These are phyloP conservation scores for Ophiostoma australiae DNA, from an alignment of 2,329 filamentous ascomycete species.

Conservation along the genomic window DNA sequence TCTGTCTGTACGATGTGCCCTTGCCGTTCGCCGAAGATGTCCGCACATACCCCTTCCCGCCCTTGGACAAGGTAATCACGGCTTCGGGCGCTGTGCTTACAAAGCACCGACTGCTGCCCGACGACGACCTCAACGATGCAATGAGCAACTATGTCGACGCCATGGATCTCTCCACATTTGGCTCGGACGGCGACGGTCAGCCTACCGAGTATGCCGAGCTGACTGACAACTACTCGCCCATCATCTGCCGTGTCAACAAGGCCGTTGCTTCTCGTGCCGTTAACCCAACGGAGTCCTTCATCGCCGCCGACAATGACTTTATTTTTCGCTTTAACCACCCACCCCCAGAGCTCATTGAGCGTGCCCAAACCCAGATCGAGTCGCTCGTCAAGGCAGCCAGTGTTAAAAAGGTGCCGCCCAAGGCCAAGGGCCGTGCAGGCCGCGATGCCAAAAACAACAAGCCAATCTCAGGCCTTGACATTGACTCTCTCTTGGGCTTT, in stretches of 20 bases:
- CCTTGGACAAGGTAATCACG: slow-evolving; percentile 80
- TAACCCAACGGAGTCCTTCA: slow-evolving; percentile 60
- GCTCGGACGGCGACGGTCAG: slow-evolving; percentile 66
- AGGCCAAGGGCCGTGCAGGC: slow-evolving; percentile 66
- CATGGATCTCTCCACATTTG: slow-evolving; percentile 77
- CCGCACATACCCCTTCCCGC: slow-evolving; percentile 83
- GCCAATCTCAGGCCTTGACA: slow-evolving; percentile 83
- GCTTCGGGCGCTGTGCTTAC: slow-evolving; percentile 75
- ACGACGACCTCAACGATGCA: slow-evolving; percentile 64
- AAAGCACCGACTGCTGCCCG: slow-evolving; percentile 79
- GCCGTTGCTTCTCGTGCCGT: slow-evolving; percentile 79
- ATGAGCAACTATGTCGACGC: slow-evolving; percentile 91
- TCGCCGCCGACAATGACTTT: slow-evolving; percentile 58
- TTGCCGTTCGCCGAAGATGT: slow-evolving; percentile 92
- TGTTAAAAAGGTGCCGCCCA: slow-evolving; percentile 84
- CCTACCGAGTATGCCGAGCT: slow-evolving; percentile 65
- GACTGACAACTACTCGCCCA: slow-evolving; percentile 77
- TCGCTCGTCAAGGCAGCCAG: slow-evolving; percentile 64
- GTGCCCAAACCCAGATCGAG: slow-evolving; percentile 54
- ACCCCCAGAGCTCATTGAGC: slow-evolving; percentile 59
- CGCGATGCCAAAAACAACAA: slow-evolving; percentile 59
- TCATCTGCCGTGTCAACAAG: slow-evolving; percentile 83
- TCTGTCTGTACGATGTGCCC: slow-evolving; percentile 84
- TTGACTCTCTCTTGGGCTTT: slow-evolving; percentile 69
- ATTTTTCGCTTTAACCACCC: slow-evolving; percentile 64